Conservation (phyloP, 768 basidiomycete species). For the Boletus patriciae region DNA sequence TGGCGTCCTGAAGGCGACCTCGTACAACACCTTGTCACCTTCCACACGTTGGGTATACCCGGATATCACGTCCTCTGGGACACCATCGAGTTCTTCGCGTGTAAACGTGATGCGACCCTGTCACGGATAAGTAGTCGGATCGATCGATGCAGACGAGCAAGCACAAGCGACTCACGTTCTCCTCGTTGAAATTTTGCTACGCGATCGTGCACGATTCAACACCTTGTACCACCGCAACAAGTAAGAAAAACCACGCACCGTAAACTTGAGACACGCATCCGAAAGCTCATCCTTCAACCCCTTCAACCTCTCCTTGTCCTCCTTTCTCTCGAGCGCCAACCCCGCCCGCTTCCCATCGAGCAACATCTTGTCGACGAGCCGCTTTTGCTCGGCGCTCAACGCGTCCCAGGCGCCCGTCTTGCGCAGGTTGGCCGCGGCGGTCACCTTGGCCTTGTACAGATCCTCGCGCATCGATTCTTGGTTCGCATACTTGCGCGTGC, state of each 20-base stretch:
- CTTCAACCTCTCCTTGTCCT: conserved; percentile 53
- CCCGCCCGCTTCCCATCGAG: conserved; percentile 81
- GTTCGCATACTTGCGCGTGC: conserved; percentile 67
- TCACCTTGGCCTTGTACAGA: conserved; percentile 69
- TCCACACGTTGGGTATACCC: conserved; percentile 71
- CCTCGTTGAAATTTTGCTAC: conserved; percentile 90
- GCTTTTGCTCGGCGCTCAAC: conserved; percentile 64
- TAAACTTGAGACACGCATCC: conserved; percentile 74
- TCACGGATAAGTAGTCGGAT: neutral
- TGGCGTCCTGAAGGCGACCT: conserved; percentile 79
- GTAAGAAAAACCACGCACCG: conserved; percentile 43
- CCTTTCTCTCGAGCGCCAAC: conserved; percentile 64
- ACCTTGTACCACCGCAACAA: neutral
- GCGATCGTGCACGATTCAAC: neutral
- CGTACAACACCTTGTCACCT: conserved; percentile 57
- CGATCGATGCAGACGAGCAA: neutral
- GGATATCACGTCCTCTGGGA: conserved; percentile 75
- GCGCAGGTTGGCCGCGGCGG: conserved; percentile 68
- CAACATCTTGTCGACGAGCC: conserved; percentile 80
- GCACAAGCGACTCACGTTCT: conserved; percentile 51
- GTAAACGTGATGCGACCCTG: conserved; percentile 68
- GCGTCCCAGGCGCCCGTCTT: conserved; percentile 59
- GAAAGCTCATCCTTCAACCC: conserved; percentile 74
- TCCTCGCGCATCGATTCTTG: conserved; percentile 82
- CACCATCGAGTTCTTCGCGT: conserved; percentile 72